Evolutionary conservation across 345 rosid genomes (phyloP).

Genomic region (Salix caprea): DNA sequence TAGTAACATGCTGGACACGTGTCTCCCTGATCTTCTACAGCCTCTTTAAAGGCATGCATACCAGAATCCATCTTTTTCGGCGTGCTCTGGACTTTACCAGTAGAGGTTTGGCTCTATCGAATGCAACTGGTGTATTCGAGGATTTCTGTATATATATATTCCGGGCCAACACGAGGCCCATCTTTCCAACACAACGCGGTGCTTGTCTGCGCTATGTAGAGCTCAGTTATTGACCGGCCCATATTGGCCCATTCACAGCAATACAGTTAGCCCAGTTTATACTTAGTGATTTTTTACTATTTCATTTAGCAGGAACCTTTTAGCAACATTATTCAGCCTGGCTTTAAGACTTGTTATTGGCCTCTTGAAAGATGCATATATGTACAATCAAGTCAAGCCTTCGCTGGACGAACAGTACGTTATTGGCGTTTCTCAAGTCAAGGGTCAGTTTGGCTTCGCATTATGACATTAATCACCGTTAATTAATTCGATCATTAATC

Average conservation of each 20-base stretch:
- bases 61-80: not conserved
- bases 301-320: not conserved
- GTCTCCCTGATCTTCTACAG: not conserved
- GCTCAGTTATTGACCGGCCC: not conserved
- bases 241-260: not conserved
- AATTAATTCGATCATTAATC: not conserved
- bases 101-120: too few species aligned
- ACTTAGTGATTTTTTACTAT: not conserved
- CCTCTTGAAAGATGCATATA: not conserved
- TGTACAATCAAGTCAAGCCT: conserved; percentile 8
- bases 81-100: not conserved
- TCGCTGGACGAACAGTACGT: not conserved
- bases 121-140: too few species aligned
- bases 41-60: not conserved
- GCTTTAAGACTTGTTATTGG: not conserved
- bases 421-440: not conserved
- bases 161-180: not conserved
- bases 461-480: not conserved
- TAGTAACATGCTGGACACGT: not conserved
- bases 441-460: not conserved
- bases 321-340: not conserved
- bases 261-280: not conserved
- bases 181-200: too few species aligned
- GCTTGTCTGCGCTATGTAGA: not conserved
- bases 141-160: not conserved